These are phyloP conservation scores for Phyllosticta capitalensis DNA, from an alignment of 2,329 filamentous ascomycete genomes.

Conservation along the genomic window DNA sequence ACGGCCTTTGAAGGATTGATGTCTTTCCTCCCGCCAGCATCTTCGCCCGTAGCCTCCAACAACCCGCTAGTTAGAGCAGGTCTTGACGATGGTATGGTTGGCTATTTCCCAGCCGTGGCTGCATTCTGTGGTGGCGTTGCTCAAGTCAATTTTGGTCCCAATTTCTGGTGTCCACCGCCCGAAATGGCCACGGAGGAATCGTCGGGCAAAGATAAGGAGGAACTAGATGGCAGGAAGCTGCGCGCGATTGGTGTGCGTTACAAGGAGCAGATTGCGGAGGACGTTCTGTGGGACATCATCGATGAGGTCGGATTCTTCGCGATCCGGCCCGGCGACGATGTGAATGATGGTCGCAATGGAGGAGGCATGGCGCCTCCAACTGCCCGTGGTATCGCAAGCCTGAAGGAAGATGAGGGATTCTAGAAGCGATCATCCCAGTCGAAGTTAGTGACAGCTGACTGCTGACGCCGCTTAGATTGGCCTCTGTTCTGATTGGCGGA, in stretches of 20 bases:
- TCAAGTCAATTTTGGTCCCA: conserved; percentile 86
- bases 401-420: conserved; percentile 10
- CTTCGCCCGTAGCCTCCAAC: conserved; percentile 54
- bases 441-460: neutral
- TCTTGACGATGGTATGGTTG: conserved; percentile 87
- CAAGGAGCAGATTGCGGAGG: conserved; percentile 88
- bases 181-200: conserved; percentile 36
- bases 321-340: conserved; percentile 46
- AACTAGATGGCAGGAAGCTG: conserved; percentile 25
- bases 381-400: conserved; percentile 22
- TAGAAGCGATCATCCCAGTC: conserved; percentile 3
- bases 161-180: conserved; percentile 82
- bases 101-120: conserved; percentile 90
- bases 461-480: conserved; percentile 9
- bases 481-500: conserved; percentile 8
- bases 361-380: conserved; percentile 26
- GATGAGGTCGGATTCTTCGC: conserved; percentile 91
- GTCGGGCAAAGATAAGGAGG: conserved; percentile 18
- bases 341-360: conserved; percentile 1
- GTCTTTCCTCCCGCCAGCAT: conserved; percentile 85
- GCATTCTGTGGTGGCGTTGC: conserved; percentile 86
- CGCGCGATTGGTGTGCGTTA: conserved; percentile 69
- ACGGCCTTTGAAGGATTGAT: conserved; percentile 81
- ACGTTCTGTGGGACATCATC: conserved; percentile 83
- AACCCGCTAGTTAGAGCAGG: conserved; percentile 50